Evolutionary conservation across 106 monocot genomes (phyloP), one percentile per base, ranked within the genome.

Genomic region (Dendrobium chrysotoxum): DNA sequence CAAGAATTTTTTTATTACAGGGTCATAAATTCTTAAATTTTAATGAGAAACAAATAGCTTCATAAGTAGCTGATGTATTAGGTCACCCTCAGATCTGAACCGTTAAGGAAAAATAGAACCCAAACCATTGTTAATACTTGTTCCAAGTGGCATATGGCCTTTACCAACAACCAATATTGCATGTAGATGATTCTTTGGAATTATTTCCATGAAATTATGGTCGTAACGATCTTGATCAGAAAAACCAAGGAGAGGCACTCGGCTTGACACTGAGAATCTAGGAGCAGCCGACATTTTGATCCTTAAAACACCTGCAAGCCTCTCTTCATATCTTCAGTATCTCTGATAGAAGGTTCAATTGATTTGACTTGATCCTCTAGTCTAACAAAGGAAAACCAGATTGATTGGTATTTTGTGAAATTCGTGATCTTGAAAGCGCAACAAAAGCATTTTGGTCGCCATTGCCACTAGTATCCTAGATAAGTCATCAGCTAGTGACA

Each of bases 131-230:
- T 88, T 35, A 35, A 35, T 35, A 35, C 35, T 35, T 35, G 35
- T 35, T 35, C 35, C 35, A 35, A 35, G 35, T 73, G 88, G 82
- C 66, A 88, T 61, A 39, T 83, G 81, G 23, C 93, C 93, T 84
- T 93, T 96, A 78, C 91, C 93, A 5, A 96, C 96, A 74, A 92
- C 96, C 65, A 97, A 84, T 78, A 97, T 94, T 58, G 96, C 83
- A 78, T 80, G 40, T 44, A 79, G 39, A 46, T 65, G 82, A 81
- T 79, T 89, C 28, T 87, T 86, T 89, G 90, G 88, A 77, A 30
- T 58, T 17, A 83, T 35, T 61, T 42, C 31, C 16, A 83, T 90
- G 70, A 89, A 84, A 39, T 73, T 31, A 64, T 82, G 86, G 54
- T 88, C 87, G 45, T 82, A 77, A 81, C 85, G 84, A 61, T 86